These are phyloP conservation scores for Haemoproteus tartakovskyi DNA, from an alignment of 169 alveolate species.

Conservation along the genomic window DNA sequence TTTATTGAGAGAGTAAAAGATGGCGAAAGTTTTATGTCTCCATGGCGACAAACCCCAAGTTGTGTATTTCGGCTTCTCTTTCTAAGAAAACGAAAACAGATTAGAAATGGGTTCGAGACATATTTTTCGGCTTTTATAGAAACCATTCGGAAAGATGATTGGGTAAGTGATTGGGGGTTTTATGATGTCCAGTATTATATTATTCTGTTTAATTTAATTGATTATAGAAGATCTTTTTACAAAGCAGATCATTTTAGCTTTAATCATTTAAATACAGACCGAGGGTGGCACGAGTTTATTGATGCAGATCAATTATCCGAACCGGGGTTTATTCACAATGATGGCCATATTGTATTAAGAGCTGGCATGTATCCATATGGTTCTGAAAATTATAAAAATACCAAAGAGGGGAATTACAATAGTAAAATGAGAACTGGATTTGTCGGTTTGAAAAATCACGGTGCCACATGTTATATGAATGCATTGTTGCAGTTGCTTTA, in stretches of 20 bases:
- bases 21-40: conserved; percentile 40
- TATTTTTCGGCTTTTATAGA: conserved; percentile 76
- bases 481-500: conserved; percentile 95
- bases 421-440: conserved; percentile 88
- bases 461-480: conserved; percentile 99
- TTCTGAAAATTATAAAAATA: conserved; percentile 73
- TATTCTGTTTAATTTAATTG: conserved; percentile 76
- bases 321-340: conserved; percentile 69
- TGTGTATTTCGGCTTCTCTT: conserved; percentile 49
- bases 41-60: conserved; percentile 60
- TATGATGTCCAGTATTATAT: conserved; percentile 79
- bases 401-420: conserved; percentile 71
- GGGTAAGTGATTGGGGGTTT: conserved; percentile 86
- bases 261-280: conserved; percentile 75
- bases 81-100: conserved; percentile 37
- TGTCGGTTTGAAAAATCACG: conserved; percentile 94
- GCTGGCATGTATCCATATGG: conserved; percentile 81
- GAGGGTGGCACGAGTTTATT: conserved; percentile 84
- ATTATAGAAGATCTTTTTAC: conserved; percentile 73
- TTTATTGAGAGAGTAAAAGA: conserved; percentile 49
- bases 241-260: conserved; percentile 78
- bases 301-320: conserved; percentile 72
- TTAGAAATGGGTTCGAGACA: conserved; percentile 36
- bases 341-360: conserved; percentile 77
- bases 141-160: conserved; percentile 76